Evolutionary conservation across 345 rosid species (phyloP), one percentile per base, ranked within the genome.

Genomic region (Excoecaria cochinchinensis): DNA sequence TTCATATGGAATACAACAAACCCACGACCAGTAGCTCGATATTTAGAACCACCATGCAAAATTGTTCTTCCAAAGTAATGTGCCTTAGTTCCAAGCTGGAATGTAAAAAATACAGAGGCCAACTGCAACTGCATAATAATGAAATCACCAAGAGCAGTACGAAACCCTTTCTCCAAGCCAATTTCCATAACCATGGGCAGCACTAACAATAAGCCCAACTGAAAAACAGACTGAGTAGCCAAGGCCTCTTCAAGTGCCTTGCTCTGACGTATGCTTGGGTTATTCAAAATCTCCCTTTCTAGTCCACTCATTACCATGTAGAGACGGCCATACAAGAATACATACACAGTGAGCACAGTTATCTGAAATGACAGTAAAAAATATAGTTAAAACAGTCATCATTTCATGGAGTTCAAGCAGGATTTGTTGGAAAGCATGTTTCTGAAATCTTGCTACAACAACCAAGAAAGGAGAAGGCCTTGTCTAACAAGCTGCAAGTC

Each of bases 111-210:
- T 62, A 91, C 92, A 3, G 99, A 89, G 53, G 99, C 98, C 69
- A 91, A 89, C 83, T 95, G 98, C 77, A 95, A 89, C 82, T 93
- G 97, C 98, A 95, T 93, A n/a, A 91, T 91, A 83, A 95, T 81
- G 78, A 95, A 91, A 81, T 93, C 97, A 65, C 89, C 92, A 53
- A 95, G 75, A 67, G 99, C 99, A 48, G 87, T 80, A 67, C 97
- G 91, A 51, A 93, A 93, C 60, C 99, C 99, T 85, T 95, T 93
- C 76, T 93, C 97, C 73, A 95, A 87, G 71, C 97, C 97, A 69
- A 89, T 89, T 86, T 95, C 99, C 99, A 93, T 93, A 70, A 95
- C 84, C 95, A 95, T 90, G 76, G 99, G 99, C 72, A 95, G 82
- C 76, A 95, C 87, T 78, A 95, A 84, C 76, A 90, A 56, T 42